Evolutionary conservation across 2,329 filamentous ascomycete genomes (phyloP).

Genomic region (Aspergillus eucalypticola): DNA sequence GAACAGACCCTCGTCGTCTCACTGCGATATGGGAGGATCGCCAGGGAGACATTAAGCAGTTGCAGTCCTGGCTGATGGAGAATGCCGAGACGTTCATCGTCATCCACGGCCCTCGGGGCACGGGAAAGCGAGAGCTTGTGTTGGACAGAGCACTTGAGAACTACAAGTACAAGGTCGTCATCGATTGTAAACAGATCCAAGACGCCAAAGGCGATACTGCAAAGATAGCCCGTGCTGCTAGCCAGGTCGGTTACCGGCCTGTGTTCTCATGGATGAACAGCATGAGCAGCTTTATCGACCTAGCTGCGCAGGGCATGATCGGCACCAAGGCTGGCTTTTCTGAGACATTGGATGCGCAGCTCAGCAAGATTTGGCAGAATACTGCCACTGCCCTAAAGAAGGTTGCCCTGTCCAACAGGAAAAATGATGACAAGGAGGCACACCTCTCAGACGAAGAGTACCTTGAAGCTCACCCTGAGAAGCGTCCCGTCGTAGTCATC

Average conservation of each 20-base stretch:
- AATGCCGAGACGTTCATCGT: conserved; percentile 91
- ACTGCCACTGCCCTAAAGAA: conserved; percentile 76
- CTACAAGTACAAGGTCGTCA: conserved; percentile 73
- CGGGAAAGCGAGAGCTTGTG: conserved; percentile 85
- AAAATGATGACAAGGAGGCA: conserved; percentile 72
- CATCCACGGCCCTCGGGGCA: conserved; percentile 86
- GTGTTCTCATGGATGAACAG: conserved; percentile 97
- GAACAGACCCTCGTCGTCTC: conserved; percentile 67
- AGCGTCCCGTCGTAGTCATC: conserved; percentile 78
- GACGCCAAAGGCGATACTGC: conserved; percentile 85
- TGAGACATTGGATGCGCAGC: conserved; percentile 84
- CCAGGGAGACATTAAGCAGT: conserved; percentile 75
- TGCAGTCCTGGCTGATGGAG: conserved; percentile 84
- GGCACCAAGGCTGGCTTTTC: conserved; percentile 94
- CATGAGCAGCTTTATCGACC: conserved; percentile 85
- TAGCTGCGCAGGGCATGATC: conserved; percentile 90
- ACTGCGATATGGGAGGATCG: conserved; percentile 86
- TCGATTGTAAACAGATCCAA: conserved; percentile 92
- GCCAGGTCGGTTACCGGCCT: conserved; percentile 83
- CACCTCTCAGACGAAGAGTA: conserved; percentile 79
- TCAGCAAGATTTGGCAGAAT: conserved; percentile 86
- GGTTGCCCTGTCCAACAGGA: conserved; percentile 69
- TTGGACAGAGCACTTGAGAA: conserved; percentile 78
- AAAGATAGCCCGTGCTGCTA: conserved; percentile 78
- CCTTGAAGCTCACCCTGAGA: conserved; percentile 84